Evolutionary conservation across 331 rosid genomes (phyloP), one percentile per base, ranked within the genome.

Genomic region (Arachis monticola): DNA sequence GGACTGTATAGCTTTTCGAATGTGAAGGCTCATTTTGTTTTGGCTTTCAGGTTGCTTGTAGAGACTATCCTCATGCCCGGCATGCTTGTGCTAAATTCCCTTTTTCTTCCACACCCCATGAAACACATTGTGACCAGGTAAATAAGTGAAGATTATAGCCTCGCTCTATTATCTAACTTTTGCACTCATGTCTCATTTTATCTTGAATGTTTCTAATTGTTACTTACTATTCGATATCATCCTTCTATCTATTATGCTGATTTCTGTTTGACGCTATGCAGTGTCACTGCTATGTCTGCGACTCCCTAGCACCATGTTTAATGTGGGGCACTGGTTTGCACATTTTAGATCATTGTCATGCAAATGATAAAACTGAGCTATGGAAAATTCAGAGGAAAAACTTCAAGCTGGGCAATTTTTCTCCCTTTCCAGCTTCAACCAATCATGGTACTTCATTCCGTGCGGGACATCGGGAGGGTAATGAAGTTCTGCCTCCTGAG

Each of bases 281-380:
- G 97, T 92, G 97, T 60, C 96, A 92, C 77, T 92, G 96, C 79
- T 92, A 77, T 69, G 89, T 92, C 64, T 90, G 97, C 48, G 97
- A 90, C 78, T 79, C 83, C 32, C 79, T 81, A 40, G 96, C 96
- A 2, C 96, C 96, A 17, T 92, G 97, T 80, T 67, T 48, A 38
- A 75, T 53, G 56, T 92, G 96, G 97, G 81, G 88, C 61, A 73
- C 73, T 7, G 83, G 86, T 60, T 14, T 30, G 67, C 81, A 70
- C 48, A 59, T 45, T 62, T 35, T 60, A 5, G 85, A 77, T 81
- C 97, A 92, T 80, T 92, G 97, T 75, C 88, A 92, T 82, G 97
- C 97, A 69, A 85, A 87, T n/a, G 90, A 89, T 31, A 87, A 83
- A 74, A 83, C 40, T 56, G 90, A 86, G 72, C 13, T 14, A 6